Conservation (phyloP, 306 rosid genomes). For the Prosopis cineraria region DNA sequence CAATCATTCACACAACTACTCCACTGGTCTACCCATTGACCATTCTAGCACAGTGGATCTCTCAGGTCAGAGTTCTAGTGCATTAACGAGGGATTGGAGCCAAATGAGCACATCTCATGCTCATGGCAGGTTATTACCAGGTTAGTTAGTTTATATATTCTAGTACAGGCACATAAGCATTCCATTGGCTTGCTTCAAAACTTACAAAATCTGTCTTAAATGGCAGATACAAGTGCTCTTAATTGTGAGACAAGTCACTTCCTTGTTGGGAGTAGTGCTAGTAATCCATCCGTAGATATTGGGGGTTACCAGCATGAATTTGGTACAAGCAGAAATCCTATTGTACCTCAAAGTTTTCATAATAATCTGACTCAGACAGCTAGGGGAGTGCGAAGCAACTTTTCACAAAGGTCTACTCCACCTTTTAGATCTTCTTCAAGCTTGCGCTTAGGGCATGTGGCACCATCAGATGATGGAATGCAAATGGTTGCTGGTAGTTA, state of each 20-base stretch:
- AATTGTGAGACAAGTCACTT: conserved; percentile 43
- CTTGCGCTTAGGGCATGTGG: conserved; percentile 40
- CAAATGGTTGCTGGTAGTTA: conserved; percentile 46
- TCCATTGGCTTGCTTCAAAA: background rate
- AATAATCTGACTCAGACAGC: conserved; percentile 38
- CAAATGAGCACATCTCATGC: conserved; percentile 42
- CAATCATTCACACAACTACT: conserved; percentile 46
- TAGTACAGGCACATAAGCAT: background rate
- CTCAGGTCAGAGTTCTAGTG: conserved; percentile 42
- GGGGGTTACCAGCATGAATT: conserved; percentile 49
- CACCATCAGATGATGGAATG: conserved; percentile 47
- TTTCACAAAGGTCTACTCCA: conserved; percentile 49
- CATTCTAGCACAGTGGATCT: conserved; percentile 48
- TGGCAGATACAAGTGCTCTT: conserved; percentile 48
- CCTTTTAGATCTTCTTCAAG: conserved; percentile 50
- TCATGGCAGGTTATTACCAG: conserved; percentile 45
- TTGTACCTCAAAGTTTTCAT: conserved; percentile 47
- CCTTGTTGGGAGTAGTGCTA: conserved; percentile 43
- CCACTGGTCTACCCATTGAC: conserved; percentile 43
- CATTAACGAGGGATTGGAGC: conserved; percentile 47
- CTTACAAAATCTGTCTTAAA: conserved; percentile 14
- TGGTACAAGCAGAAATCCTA: conserved; percentile 35
- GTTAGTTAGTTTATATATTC: conserved; percentile 23
- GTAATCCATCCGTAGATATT: conserved; percentile 37
- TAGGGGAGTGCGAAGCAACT: conserved; percentile 51